A percentile compares a stretch with the other conserved stretches of the same genome.
Evolutionary conservation across 176 grass and related monocot genomes (phyloP).

Genomic region (Zea luxurians): DNA sequence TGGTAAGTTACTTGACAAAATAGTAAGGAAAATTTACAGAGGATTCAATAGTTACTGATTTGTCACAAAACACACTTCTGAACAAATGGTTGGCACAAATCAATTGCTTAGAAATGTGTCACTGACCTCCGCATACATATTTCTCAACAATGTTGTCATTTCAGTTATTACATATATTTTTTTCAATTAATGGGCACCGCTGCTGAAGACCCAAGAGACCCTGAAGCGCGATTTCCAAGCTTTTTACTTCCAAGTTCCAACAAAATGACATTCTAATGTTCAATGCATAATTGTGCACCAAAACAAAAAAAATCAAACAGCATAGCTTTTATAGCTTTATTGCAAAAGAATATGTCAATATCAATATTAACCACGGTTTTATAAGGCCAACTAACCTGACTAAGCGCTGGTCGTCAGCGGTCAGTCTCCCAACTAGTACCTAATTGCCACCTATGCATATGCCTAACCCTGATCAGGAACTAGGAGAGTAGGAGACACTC

Average conservation of each 20-base stretch:
- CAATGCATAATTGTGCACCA: not conserved
- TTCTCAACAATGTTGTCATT: not conserved
- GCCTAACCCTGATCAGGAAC: not conserved
- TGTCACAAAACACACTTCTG: conserved; percentile 3
- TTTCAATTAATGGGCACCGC: not conserved
- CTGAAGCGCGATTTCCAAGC: not conserved
- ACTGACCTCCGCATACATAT: not conserved
- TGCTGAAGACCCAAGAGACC: not conserved
- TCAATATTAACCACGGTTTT: not conserved
- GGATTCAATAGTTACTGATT: not conserved
- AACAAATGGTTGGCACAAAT: not conserved
- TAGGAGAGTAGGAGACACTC: conserved; percentile 1
- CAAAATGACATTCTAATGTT: not conserved
- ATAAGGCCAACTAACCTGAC: not conserved
- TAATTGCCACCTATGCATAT: not conserved
- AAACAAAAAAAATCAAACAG: not conserved
- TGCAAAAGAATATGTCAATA: not conserved
- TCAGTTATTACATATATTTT: not conserved
- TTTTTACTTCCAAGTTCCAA: not conserved
- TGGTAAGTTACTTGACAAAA: not conserved
- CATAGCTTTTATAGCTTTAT: not conserved
- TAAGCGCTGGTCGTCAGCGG: not conserved
- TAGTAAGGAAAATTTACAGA: not conserved
- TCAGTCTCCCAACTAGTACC: not conserved
- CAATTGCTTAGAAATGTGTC: not conserved